Evolutionary conservation across 306 rosid species (phyloP).

Genomic region (Parietaria judaica): DNA sequence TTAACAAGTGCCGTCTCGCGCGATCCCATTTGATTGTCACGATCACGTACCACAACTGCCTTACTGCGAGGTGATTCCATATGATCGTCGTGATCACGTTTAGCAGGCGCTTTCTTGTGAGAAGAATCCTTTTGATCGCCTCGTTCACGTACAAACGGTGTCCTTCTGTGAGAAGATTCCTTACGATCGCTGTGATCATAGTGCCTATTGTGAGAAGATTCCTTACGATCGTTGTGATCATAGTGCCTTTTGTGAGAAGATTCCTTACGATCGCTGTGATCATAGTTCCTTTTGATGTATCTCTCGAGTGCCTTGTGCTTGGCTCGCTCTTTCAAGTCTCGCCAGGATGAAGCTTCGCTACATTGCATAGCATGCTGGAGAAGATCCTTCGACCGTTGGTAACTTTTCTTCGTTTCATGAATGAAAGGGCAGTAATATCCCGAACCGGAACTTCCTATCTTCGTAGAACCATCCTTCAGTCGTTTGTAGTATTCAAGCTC

Average conservation of each 20-base stretch:
- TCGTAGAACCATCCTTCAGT: constrained; percentile 20
- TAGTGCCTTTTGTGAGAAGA: too few species aligned
- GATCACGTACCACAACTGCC: neutral
- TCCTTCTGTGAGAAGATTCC: too few species aligned
- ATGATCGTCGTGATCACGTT: constrained; percentile 8
- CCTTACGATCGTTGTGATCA: too few species aligned
- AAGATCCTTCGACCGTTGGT: constrained; percentile 36
- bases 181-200: constrained; percentile 8
- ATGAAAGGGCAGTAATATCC: constrained; percentile 63
- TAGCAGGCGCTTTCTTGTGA: constrained; percentile 20
- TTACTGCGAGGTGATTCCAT: neutral
- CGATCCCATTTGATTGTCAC: neutral
- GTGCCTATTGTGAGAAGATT: too few species aligned
- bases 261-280: neutral
- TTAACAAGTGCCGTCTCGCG: neutral
- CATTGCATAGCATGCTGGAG: constrained; percentile 38
- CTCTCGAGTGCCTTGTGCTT: constrained; percentile 49
- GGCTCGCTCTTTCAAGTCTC: constrained; percentile 30
- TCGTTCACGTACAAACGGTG: too few species aligned
- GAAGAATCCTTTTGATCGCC: too few species aligned
- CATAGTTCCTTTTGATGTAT: constrained; percentile 39
- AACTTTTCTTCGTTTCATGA: constrained; percentile 18
- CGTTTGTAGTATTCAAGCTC: constrained; percentile 16
- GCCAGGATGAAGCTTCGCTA: constrained; percentile 18
- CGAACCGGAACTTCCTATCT: constrained; percentile 31